Evolutionary conservation across 2,329 filamentous ascomycete genomes (phyloP).

Genomic region (Hypomyces rosellus): DNA sequence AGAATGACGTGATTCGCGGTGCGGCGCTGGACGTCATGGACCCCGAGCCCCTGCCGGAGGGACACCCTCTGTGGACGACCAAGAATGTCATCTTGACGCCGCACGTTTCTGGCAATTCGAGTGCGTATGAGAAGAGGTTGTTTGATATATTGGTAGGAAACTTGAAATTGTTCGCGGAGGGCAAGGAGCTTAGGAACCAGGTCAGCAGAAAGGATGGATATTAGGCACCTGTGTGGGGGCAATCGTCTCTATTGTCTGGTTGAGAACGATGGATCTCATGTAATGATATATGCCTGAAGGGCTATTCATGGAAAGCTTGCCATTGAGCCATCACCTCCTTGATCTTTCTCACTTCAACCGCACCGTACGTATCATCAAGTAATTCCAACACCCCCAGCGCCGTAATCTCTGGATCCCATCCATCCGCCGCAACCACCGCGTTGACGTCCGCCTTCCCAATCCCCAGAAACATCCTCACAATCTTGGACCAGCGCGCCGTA

Average conservation of each 20-base stretch:
- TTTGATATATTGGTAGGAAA: slow-evolving; percentile 39
- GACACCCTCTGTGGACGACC: slow-evolving; percentile 62
- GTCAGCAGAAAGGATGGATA: slow-evolving; percentile 30
- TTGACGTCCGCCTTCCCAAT: slow-evolving; percentile 20
- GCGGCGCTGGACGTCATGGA: slow-evolving; percentile 75
- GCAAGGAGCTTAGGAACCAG: slow-evolving; percentile 32
- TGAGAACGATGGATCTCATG: too few species aligned
- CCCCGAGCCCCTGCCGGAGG: slow-evolving; percentile 65
- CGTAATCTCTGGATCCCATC: slow-evolving; percentile 25
- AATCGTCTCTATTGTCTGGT: too few species aligned
- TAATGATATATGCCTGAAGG: too few species aligned
- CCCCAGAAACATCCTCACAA: slow-evolving; percentile 22
- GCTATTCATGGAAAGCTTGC: too few species aligned
- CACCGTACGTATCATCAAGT: slow-evolving; percentile 20
- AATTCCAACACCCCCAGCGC: slow-evolving; percentile 22
- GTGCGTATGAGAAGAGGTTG: slow-evolving; percentile 33
- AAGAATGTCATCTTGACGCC: slow-evolving; percentile 61
- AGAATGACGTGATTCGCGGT: slow-evolving; percentile 42
- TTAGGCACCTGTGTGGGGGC: too few species aligned
- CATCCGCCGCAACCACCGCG: slow-evolving; percentile 21
- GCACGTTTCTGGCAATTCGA: slow-evolving; percentile 40
- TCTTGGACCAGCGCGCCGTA: slow-evolving; percentile 23
- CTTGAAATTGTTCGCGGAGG: slow-evolving; percentile 31
- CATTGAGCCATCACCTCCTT: slow-evolving; percentile 7
- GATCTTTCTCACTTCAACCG: slow-evolving; percentile 15